Evolutionary conservation across 164 flowering plant genomes (phyloP), one percentile per base, ranked within the genome.

Genomic region (Umbilicus rupestris): DNA sequence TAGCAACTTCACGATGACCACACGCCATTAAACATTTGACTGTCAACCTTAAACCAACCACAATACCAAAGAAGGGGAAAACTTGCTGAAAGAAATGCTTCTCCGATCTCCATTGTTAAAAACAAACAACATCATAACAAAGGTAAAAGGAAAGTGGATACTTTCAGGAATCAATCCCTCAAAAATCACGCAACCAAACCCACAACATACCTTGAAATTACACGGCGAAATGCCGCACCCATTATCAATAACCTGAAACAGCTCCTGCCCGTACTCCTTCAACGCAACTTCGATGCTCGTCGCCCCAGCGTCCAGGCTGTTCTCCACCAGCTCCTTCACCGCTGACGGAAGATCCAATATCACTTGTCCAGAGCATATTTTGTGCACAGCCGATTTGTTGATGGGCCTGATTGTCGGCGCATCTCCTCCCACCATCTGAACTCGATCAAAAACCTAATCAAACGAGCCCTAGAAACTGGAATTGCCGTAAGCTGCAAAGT

Each of bases 301-400:
- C 1, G 99, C 92, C n/a, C 95, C 93, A 17, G 99, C 97, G 71
- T 94, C 99, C 74, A 94, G 77, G 85, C 99, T 94, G 82, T 94
- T 94, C 82, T 94, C 99, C n/a, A 94, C 93, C 58, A 91, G 75
- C 77, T 94, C 99, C 83, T 94, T 94, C 15, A 91, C 87, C 16
- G 99, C 97, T n/a, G 99, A 85, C 0, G 99, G 77, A 68, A 94
- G 95, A 79, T 89, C 99, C 15, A 89, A 69, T 57, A 91, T 88
- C 49, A 89, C 99, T 75, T 91, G 99, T 14, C 97, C 97, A 20
- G 99, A 76, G 73, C 97, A 91, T 39, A 94, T 94, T 42, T 85
- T 72, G 78, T 91, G 99, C 62, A 88, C 84, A 7, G 72, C 89
- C 22, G 82, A 68, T 77, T 85, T 89, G 76, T 80, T 84, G 66